Conservation (phyloP, 2,329 filamentous ascomycete species). For the Neofusicoccum umdonicola region DNA sequence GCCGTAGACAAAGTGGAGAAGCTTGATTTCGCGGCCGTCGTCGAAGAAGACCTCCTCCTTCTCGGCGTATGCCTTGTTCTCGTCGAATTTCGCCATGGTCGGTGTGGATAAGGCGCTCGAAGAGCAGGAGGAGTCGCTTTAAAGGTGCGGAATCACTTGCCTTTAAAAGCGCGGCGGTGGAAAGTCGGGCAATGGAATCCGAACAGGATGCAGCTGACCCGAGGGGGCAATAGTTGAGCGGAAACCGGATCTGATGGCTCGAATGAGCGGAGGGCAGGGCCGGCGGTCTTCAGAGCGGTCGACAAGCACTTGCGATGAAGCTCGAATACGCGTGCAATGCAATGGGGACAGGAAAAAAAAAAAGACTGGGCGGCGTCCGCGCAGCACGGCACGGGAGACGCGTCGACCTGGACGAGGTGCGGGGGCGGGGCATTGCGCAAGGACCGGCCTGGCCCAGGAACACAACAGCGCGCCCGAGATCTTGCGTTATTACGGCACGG, state of each 20-base stretch:
- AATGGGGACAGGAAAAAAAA: not conserved
- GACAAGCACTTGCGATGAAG: not conserved
- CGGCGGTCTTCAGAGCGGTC: too few species aligned
- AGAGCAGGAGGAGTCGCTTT: not conserved
- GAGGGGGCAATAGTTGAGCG: not conserved
- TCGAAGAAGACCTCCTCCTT: constrained; percentile 53
- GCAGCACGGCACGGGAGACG: not conserved
- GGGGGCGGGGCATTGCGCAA: constrained; percentile 9
- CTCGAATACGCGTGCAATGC: not conserved
- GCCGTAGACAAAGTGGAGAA: constrained; percentile 67
- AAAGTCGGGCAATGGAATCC: constrained; percentile 13
- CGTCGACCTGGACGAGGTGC: constrained; percentile 4
- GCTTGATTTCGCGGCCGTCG: constrained; percentile 71
- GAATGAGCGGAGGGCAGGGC: not conserved
- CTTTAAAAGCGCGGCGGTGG: not conserved
- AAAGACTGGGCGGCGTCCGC: not conserved
- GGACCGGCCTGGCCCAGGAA: not conserved
- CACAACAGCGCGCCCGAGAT: not conserved
- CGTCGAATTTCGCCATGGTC: constrained; percentile 34
- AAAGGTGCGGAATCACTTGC: not conserved
- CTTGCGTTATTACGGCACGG: constrained; percentile 3
- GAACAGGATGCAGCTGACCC: not conserved
- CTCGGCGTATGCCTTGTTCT: constrained; percentile 47
- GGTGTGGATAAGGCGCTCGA: not conserved
- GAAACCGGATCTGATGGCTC: not conserved